Base-by-base conservation (phyloP, 2,329 filamentous ascomycete species). In the Truncatella angustata region DNA sequence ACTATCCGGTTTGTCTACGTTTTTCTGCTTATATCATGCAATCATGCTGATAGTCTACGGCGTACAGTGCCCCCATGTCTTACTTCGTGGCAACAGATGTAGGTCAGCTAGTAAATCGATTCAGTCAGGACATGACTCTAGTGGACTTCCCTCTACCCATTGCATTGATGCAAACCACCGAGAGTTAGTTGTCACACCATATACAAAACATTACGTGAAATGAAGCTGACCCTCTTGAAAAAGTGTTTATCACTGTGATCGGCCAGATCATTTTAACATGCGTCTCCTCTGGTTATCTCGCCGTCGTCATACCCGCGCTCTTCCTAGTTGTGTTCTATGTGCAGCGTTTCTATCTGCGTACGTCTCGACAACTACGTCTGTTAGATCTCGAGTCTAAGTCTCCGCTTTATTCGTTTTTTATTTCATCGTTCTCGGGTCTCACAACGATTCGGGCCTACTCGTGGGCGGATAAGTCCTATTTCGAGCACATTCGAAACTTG, bases 51-150 rank as follows among this genome's bases (percentile, higher is more conserved):
- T 34, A 23, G 14, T 3, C 9, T 14, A 20, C 1, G 10, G 5
- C 24, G n/a, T 12, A 1, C 26, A 52, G 40, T 36, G 37, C 49
- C 9, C 49, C 49, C 12, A 44, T 51, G 39, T 44, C 37, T 6
- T 51, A 44, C 18, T 51, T 51, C 26, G 40, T 45, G 14, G n/a
- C 26, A n/a, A 51, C 49, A 6, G 49, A 51, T 28, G 34, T 45
- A 14, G 49, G 49, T 5, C 36, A 44, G 4, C 18, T 51, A 14
- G 40, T 45, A 16, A 51, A 51, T 20, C 10, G 37, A 14, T 51
- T 51, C 49, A 44, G 39, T 5, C 49, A 51, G 24, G 49, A 51
- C 30, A 51, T 51, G 49, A 51, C 49, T 6, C 37, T 51, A 10
- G 28, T 54, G n/a, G 42, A 48, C 35, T 20, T 34, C 28, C 28